Conservation (phyloP, 2,329 filamentous ascomycete genomes). For the Elsinoe necatrix region DNA sequence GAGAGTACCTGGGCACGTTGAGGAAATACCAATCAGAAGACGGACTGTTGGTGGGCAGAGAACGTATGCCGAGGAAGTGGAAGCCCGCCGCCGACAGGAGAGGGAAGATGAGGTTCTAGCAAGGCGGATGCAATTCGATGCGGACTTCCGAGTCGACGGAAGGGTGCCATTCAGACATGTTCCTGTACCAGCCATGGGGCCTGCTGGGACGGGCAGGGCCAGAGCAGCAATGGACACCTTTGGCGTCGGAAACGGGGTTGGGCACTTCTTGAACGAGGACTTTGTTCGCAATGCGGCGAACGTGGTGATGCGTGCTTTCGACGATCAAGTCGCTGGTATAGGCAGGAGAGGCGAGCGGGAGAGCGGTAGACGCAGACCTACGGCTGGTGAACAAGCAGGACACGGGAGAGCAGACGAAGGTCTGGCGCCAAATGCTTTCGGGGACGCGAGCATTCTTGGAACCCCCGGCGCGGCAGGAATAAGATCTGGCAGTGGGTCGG, state of each 20-base stretch:
- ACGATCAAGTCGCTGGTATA: conserved; percentile 24
- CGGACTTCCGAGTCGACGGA: conserved; percentile 14
- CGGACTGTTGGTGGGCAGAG: conserved; percentile 21
- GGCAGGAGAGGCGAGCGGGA: conserved; percentile 27
- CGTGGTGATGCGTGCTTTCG: conserved; percentile 27
- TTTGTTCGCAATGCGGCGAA: conserved; percentile 35
- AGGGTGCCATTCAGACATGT: conserved; percentile 21
- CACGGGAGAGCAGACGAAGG: conserved; percentile 20
- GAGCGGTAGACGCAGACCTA: conserved; percentile 24
- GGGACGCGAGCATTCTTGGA: conserved; percentile 29
- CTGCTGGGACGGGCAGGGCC: conserved; percentile 35
- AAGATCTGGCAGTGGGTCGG: background rate
- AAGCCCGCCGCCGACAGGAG: conserved; percentile 37
- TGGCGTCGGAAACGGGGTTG: conserved; percentile 44
- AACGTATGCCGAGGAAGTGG: conserved; percentile 32
- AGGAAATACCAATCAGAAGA: conserved; percentile 31
- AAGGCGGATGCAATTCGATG: conserved; percentile 42
- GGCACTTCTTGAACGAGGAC: conserved; percentile 55
- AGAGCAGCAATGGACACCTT: conserved; percentile 21
- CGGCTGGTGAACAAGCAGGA: conserved; percentile 18
- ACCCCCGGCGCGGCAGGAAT: background rate
- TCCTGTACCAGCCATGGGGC: conserved; percentile 27
- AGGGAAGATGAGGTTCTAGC: conserved; percentile 44
- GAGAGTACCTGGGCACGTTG: conserved; percentile 36
- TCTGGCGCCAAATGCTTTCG: conserved; percentile 28